Base-by-base conservation (phyloP, 1,284 basidiomycete genomes). In the Uromyces viciae-fabae region DNA sequence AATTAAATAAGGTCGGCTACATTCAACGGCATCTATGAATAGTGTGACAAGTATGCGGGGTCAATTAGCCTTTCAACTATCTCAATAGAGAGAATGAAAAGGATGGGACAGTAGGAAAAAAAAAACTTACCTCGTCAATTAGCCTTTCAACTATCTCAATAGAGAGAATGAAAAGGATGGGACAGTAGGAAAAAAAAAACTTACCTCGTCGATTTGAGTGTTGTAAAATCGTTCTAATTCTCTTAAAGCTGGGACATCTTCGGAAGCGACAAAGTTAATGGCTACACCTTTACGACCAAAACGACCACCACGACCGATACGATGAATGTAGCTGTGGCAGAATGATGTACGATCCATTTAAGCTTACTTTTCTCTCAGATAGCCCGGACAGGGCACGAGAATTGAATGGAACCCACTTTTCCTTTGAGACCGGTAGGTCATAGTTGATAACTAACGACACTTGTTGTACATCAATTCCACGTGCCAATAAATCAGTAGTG, bases 401-500 rank as follows among this genome's bases (percentile, higher is more conserved):
- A 58, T n/a, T 40, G 52, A 19, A 66, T 46, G 80, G 64, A 40
- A 46, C 38, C 62, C 19, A 75, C 54, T 74, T 73, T 58, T 68
- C 60, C 58, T 84, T 82, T 38, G 83, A 84, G 43, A 82, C 83
- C 7, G 94, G 95, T 81, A 98, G 89, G 86, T 98, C 95, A 86
- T 98, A 98, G 88, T 98, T 98, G 86, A 98, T 98, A 84, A 98
- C 96, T 82, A 98, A 89, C 54, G 95, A 97, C 66, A 99, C 97
- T 87, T 98, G 95, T 85, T 98, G 94, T 11, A 99, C 95, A 86
- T 99, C 97, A 85, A 99, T 96, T 84, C 97, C 97, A 85, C 97
- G 92, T 38, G 97, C 95, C 95, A 95, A 98, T 60, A 99, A 94
- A 86, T 99, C 97, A 43, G 94, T 97, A 14, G 95, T 97, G 84